A percentile compares a stretch with the other conserved stretches of the same genome.
Conservation (phyloP, 2,329 filamentous ascomycete genomes). For the Botrytis pseudocinerea region DNA sequence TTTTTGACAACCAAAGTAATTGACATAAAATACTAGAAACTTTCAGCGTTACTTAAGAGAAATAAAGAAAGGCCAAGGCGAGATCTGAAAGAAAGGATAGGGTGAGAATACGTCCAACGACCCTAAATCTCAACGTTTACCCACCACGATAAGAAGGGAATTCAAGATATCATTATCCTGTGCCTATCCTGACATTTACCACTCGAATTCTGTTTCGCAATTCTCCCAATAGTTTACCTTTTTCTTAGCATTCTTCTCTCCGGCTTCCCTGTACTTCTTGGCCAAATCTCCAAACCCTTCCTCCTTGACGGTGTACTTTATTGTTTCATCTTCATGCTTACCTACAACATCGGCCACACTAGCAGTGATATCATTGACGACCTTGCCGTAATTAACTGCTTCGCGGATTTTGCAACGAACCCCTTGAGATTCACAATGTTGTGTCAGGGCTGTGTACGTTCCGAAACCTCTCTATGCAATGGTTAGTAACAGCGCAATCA, state of each 20-base stretch:
- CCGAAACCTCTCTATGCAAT: conserved; percentile 41
- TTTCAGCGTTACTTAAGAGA: not conserved
- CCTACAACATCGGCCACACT: conserved; percentile 40
- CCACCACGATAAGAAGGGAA: not conserved
- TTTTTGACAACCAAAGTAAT: not conserved
- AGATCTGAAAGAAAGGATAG: not conserved
- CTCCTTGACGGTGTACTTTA: conserved; percentile 39
- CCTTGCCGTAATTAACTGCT: conserved; percentile 44
- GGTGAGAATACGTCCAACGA: not conserved
- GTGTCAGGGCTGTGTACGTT: conserved; percentile 47
- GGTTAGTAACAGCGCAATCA: not conserved
- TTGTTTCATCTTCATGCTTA: conserved; percentile 41
- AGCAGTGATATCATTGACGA: conserved; percentile 45
- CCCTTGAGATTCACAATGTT: conserved; percentile 51
- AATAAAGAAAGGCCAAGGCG: not conserved
- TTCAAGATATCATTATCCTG: too few species aligned
- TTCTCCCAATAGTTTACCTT: conserved; percentile 18
- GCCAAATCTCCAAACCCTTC: conserved; percentile 15
- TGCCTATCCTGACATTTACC: not conserved
- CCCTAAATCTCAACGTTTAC: not conserved
- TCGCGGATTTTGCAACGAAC: conserved; percentile 48
- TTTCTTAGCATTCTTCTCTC: conserved; percentile 4
- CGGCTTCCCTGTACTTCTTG: not conserved
- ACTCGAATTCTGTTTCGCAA: conserved; percentile 1
- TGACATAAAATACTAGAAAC: not conserved